Base-by-base conservation (phyloP, 1,139 yeast species). In the Kodamaea anthophila region DNA sequence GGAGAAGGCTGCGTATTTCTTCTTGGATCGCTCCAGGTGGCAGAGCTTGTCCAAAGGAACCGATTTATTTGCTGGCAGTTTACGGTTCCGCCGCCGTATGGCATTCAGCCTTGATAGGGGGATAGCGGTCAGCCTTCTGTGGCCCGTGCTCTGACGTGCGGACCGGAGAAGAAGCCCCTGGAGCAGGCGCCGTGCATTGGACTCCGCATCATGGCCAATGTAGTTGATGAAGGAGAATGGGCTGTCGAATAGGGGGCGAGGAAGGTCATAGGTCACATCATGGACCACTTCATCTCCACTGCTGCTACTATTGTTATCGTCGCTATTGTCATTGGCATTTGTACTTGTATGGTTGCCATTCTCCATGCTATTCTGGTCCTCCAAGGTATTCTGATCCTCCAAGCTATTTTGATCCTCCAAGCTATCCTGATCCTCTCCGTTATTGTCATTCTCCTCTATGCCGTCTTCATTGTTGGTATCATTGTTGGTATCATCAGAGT, bases 31-130 rank as follows among this genome's bases (percentile, higher is more conserved):
- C 19, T 23, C 25, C 13, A 23, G 21, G 9, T 18, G 26, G 15
- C 21, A 24, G 6, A 31, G 11, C 11, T 24, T 28, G 16, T 19
- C 26, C 22, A 28, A 25, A 7, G 25, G 18, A 2, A 26, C 15
- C n/a, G n/a, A 21, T n/a, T n/a, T n/a, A n/a, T n/a, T n/a, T n/a
- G n/a, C n/a, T n/a, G n/a, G n/a, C n/a, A n/a, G n/a, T n/a, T n/a
- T n/a, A n/a, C n/a, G n/a, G 15, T 19, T 23, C n/a, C 33, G 24
- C 24, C 20, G 23, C 9, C 39, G 18, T 4, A 43, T 38, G 19
- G 47, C 47, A 33, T 43, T 43, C 21, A 40, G 47, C 9, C 47
- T 19, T 13, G 32, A 41, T 5, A 43, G 28, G 3, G 44, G 43
- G 2, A 42, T 22, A 6, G 35, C 46, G 3, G 21, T 11, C 7